Evolutionary conservation across 2,329 filamentous ascomycete species (phyloP).

Genomic region (Lecanicillium sp.): DNA sequence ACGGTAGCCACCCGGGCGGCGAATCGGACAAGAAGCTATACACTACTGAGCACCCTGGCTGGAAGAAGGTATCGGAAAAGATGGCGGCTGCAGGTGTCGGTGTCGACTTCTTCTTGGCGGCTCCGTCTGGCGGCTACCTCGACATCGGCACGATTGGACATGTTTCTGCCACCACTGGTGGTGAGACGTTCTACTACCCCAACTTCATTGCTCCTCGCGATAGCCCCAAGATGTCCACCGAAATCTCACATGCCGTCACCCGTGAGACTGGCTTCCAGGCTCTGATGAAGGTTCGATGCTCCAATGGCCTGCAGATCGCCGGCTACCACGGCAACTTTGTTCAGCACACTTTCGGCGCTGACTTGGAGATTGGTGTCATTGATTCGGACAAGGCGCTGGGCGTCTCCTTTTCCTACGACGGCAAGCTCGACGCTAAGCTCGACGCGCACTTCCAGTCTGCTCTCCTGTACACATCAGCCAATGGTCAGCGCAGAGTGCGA

Average conservation of each 20-base stretch:
- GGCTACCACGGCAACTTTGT: slow-evolving; percentile 96
- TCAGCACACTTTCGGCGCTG: slow-evolving; percentile 90
- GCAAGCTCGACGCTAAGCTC: slow-evolving; percentile 92
- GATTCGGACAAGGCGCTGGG: slow-evolving; percentile 91
- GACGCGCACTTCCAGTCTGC: slow-evolving; percentile 98
- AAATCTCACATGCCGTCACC: slow-evolving; percentile 79
- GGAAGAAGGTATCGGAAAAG: slow-evolving; percentile 79
- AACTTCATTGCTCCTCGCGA: slow-evolving; percentile 91
- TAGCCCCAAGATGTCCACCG: slow-evolving; percentile 72
- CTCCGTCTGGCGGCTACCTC: slow-evolving; percentile 83
- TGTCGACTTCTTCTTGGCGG: slow-evolving; percentile 89
- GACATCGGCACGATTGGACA: slow-evolving; percentile 91
- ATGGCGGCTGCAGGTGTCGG: slow-evolving; percentile 85
- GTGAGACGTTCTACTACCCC: slow-evolving; percentile 93
- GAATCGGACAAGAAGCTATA: slow-evolving; percentile 91
- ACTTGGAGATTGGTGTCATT: slow-evolving; percentile 87
- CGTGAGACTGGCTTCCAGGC: slow-evolving; percentile 93
- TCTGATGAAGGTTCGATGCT: slow-evolving; percentile 97
- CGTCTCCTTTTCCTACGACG: slow-evolving; percentile 90
- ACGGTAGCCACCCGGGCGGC: slow-evolving; percentile 76
- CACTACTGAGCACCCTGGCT: slow-evolving; percentile 81
- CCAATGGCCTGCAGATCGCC: slow-evolving; percentile 87
- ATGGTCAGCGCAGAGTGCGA: slow-evolving; percentile 80
- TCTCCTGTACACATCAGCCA: slow-evolving; percentile 86
- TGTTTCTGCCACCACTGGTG: slow-evolving; percentile 81